These are phyloP conservation scores for Naematelia aurantialba DNA, from an alignment of 768 basidiomycete species.

Conservation along the genomic window DNA sequence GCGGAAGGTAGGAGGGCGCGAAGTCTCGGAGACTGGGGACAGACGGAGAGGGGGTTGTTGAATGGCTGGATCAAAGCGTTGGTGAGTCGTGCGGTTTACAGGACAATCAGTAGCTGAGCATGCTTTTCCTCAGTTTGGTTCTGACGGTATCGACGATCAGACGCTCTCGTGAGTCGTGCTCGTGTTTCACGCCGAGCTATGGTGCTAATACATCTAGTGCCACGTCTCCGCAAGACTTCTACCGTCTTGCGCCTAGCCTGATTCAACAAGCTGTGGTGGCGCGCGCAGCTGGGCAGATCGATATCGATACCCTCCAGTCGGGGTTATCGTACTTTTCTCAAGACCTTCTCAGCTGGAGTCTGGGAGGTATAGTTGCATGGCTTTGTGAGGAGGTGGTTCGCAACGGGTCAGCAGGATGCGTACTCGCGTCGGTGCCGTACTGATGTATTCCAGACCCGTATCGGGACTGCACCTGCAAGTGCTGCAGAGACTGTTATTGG, in stretches of 20 bases:
- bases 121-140: constrained; percentile 48
- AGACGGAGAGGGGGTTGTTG: constrained; percentile 22
- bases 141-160: constrained; percentile 49
- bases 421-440: neutral
- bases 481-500: constrained; percentile 34
- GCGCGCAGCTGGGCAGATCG: constrained; percentile 44
- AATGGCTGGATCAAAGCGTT: constrained; percentile 48
- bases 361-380: constrained; percentile 50
- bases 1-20: constrained; percentile 22
- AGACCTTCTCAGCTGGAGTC: constrained; percentile 51
- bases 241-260: constrained; percentile 47
- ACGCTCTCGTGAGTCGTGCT: constrained; percentile 32
- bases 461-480: constrained; percentile 43
- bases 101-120: neutral
- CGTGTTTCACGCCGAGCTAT: neutral
- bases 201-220: constrained; percentile 24
- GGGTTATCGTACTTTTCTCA: constrained; percentile 53
- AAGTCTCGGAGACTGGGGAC: constrained; percentile 17
- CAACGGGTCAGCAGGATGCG: constrained; percentile 41
- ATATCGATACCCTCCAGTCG: constrained; percentile 48
- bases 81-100: constrained; percentile 21
- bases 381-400: constrained; percentile 45
- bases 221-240: constrained; percentile 48
- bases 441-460: constrained; percentile 22
- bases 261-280: constrained; percentile 51